A percentile compares a stretch with the other conserved stretches of the same genome.
phyloP scores from a whole-genome alignment of 1,284 basidiomycete genomes.

The Naganishia cerealis region DNA sequence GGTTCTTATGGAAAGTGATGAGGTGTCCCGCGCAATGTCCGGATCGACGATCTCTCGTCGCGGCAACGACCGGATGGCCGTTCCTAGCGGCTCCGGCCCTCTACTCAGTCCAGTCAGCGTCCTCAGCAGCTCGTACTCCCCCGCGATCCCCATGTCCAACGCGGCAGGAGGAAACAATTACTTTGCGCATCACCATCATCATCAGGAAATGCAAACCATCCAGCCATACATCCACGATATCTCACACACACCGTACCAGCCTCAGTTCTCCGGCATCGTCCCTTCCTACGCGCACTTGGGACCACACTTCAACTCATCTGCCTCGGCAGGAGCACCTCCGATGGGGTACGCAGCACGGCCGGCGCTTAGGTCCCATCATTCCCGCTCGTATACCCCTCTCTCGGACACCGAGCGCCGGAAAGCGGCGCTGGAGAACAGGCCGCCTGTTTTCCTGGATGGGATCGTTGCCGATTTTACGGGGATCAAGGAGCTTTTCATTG shows the following conservation, averaged over 20 bases:
- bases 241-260: conserved; percentile 8
- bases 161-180: background rate
- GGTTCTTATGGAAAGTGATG: background rate
- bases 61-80: background rate
- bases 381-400: conserved; percentile 7
- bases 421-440: conserved; percentile 18
- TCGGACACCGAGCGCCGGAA: conserved; percentile 10
- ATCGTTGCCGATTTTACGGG: conserved; percentile 42
- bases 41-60: background rate
- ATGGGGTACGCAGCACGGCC: conserved; percentile 2
- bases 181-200: conserved; percentile 9
- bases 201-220: conserved; percentile 10
- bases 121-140: conserved; percentile 20
- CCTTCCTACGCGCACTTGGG: conserved; percentile 7
- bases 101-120: conserved; percentile 17
- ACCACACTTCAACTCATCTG: background rate
- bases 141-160: background rate
- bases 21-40: background rate
- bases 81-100: background rate
- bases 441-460: conserved; percentile 39
- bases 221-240: conserved; percentile 21
- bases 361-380: background rate
- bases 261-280: conserved; percentile 15
- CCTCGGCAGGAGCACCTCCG: background rate
- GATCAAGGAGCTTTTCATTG: conserved; percentile 50